Evolutionary conservation across 1,139 yeast species (phyloP).

Genomic region (Insectozyma bohioensis): DNA sequence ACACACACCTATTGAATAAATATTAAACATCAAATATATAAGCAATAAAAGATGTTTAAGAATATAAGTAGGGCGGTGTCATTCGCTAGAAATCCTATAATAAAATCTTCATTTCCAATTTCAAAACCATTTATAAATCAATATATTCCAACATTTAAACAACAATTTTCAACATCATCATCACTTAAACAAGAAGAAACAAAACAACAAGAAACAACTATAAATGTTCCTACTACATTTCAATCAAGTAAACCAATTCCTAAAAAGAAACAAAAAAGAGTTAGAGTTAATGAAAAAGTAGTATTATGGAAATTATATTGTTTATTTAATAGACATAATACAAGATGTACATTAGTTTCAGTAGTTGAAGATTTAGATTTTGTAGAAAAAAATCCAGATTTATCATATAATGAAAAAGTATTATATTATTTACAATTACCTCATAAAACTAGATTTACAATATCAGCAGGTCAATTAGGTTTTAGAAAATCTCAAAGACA

Average conservation of each 20-base stretch:
- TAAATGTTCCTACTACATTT: background rate
- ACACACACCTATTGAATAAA: too few species aligned
- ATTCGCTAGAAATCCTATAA: too few species aligned
- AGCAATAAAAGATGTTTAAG: too few species aligned
- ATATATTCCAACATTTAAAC: background rate
- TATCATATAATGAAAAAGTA: conserved; percentile 71
- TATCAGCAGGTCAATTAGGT: conserved; percentile 74
- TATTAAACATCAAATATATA: too few species aligned
- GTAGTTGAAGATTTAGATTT: conserved; percentile 66
- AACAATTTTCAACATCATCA: conserved; percentile 2
- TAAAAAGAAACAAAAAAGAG: conserved; percentile 1
- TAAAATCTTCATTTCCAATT: too few species aligned
- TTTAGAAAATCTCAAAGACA: conserved; percentile 80
- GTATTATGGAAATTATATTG: conserved; percentile 75
- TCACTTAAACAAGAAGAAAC: background rate
- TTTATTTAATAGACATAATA: conserved; percentile 77
- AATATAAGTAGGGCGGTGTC: too few species aligned
- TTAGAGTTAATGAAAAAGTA: conserved; percentile 25
- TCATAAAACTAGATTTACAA: conserved; percentile 66
- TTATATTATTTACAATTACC: conserved; percentile 78
- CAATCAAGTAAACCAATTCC: background rate
- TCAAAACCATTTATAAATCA: too few species aligned
- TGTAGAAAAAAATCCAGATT: conserved; percentile 53
- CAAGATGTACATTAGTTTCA: conserved; percentile 73
- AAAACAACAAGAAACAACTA: conserved; percentile 1